phyloP scores from a whole-genome alignment of 2,329 filamentous ascomycete species.

The Ophiostoma sp. region DNA sequence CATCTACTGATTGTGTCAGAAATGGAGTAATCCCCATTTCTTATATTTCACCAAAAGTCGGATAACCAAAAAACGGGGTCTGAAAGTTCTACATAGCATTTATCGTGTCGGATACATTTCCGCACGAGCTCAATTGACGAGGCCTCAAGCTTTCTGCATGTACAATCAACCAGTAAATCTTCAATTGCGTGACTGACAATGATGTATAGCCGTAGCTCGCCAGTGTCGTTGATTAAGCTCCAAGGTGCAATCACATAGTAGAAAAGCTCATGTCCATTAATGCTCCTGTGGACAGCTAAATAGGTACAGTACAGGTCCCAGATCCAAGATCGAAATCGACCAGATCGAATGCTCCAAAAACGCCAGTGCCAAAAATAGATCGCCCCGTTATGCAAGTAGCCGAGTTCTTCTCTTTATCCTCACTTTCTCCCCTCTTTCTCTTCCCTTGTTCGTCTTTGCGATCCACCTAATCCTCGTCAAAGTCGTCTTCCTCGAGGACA shows the following conservation, averaged over 20 bases:
- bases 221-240: not conserved
- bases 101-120: not conserved
- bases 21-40: not conserved
- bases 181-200: not conserved
- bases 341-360: constrained; percentile 16
- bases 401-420: not conserved
- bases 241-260: not conserved
- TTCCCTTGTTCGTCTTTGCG: not conserved
- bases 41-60: not conserved
- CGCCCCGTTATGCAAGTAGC: constrained; percentile 22
- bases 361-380: constrained; percentile 17
- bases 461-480: constrained; percentile 3
- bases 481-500: constrained; percentile 15
- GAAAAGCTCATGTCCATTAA: not conserved
- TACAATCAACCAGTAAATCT: not conserved
- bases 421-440: not conserved
- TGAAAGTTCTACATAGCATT: not conserved
- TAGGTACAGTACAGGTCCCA: constrained; percentile 7
- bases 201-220: not conserved
- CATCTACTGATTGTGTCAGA: not conserved
- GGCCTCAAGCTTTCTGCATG: constrained; percentile 11
- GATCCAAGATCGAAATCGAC: not conserved
- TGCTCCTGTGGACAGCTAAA: not conserved
- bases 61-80: constrained; percentile 22
- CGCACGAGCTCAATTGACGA: constrained; percentile 7